These are phyloP conservation scores for Debaryomyces tyrocola DNA, from an alignment of 805 yeast species.

Conservation along the genomic window DNA sequence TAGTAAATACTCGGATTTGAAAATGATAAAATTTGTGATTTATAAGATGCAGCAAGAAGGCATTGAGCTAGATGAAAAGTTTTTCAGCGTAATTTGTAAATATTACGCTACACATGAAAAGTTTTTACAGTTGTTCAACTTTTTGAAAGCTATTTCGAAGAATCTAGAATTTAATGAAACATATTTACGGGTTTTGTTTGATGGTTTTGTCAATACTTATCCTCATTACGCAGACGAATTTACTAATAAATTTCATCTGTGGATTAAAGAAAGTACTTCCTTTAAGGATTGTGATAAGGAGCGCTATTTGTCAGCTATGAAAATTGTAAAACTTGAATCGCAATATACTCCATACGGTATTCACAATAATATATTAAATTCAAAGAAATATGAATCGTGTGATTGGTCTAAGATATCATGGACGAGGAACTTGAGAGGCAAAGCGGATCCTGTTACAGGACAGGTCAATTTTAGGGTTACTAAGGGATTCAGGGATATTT, in stretches of 20 bases:
- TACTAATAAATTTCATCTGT: constrained; percentile 9
- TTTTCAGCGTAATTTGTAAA: constrained; percentile 23
- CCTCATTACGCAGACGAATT: constrained; percentile 31
- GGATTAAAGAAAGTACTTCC: constrained; percentile 10
- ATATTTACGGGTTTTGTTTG: constrained; percentile 24
- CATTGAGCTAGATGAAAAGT: constrained; percentile 16
- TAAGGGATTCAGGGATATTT: constrained; percentile 32
- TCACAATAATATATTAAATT: constrained; percentile 11
- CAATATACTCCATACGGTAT: constrained; percentile 26
- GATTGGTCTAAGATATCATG: constrained; percentile 23
- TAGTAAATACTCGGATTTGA: constrained; percentile 25
- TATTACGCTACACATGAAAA: constrained; percentile 26
- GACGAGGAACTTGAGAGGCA: constrained; percentile 12
- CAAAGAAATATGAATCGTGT: constrained; percentile 22
- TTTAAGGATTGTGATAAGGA: constrained; percentile 12
- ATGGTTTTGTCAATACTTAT: constrained; percentile 32
- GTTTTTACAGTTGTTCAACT: constrained; percentile 28
- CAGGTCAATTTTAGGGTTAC: constrained; percentile 31
- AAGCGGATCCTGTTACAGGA: constrained; percentile 13
- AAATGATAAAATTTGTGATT: constrained; percentile 25
- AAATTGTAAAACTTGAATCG: constrained; percentile 21
- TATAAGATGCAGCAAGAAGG: constrained; percentile 24
- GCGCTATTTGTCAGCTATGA: constrained; percentile 12
- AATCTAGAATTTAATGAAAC: constrained; percentile 20
- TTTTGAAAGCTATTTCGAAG: constrained; percentile 15